Conservation (phyloP, 768 basidiomycete species). For the Termitomyces sp. region DNA sequence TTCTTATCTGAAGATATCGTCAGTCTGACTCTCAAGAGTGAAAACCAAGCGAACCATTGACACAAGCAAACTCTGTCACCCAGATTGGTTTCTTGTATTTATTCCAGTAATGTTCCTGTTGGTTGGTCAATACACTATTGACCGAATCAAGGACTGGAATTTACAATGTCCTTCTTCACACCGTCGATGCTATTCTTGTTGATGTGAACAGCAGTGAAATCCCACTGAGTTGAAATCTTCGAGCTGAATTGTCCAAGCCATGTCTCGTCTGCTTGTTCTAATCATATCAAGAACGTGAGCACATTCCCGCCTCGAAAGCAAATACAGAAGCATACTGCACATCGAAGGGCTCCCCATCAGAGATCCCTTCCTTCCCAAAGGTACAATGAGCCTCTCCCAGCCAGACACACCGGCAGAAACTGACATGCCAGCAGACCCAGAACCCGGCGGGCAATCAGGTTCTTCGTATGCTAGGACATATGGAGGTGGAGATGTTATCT, state of each 20-base stretch:
- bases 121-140: neutral
- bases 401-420: conserved; percentile 33
- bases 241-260: conserved; percentile 37
- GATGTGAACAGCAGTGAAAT: conserved; percentile 43
- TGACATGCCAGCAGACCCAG: conserved; percentile 40
- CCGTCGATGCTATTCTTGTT: conserved; percentile 43
- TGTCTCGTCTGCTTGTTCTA: conserved; percentile 44
- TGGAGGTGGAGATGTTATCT: conserved; percentile 26
- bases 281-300: neutral
- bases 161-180: conserved; percentile 37
- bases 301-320: neutral
- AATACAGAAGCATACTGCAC: conserved; percentile 33
- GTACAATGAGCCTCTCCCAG: conserved; percentile 39
- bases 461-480: conserved; percentile 44
- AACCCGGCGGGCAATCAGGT: conserved; percentile 39
- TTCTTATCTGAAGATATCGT: conserved; percentile 22
- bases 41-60: conserved; percentile 27
- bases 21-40: neutral
- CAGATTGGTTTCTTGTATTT: conserved; percentile 42
- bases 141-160: conserved; percentile 1
- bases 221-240: conserved; percentile 36
- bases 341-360: conserved; percentile 41
- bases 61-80: conserved; percentile 46
- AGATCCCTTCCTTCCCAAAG: conserved; percentile 33
- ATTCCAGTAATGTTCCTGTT: conserved; percentile 36